Evolutionary conservation across 78 protist genomes (phyloP), one percentile per base, ranked within the genome.

Genomic region (Cavenderia fasciculata): DNA sequence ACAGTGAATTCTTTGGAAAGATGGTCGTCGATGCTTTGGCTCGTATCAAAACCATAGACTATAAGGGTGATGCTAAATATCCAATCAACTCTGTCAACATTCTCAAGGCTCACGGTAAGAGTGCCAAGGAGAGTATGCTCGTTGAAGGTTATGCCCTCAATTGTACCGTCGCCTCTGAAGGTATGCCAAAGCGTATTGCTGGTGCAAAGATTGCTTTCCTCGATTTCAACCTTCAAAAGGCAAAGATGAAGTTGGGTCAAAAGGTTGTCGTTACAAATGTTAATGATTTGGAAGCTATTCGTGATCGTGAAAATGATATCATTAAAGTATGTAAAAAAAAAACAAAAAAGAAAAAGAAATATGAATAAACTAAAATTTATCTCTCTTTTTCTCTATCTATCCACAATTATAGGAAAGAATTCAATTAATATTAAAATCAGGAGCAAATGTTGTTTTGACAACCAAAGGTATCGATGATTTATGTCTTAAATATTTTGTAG

Each of bases 371-470:
- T n/a, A n/a, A n/a, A n/a, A n/a, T n/a, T n/a, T n/a, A n/a, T n/a
- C n/a, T n/a, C n/a, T n/a, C n/a, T n/a, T n/a, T n/a, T n/a, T n/a
- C n/a, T n/a, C n/a, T n/a, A n/a, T n/a, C n/a, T n/a, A n/a, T n/a
- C n/a, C n/a, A n/a, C n/a, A n/a, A n/a, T n/a, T n/a, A n/a, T n/a
- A n/a, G 47, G 91, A 84, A 33, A 61, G 85, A n/a, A 92, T 97
- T 59, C 56, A 95, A 52, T 71, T 94, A 93, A 89, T 99, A 65
- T 27, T 99, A 31, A 92, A 96, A 34, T 74, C 99, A 0, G 99
- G 99, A 43, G 99, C 99, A 18, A 99, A 99, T 72, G 99, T 98
- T 56, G 75, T 99, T 27, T 92, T 99, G 27, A 97, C 99, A 31
- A 96, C 99, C 61, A 94, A 97, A 94, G 99, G 99, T 59, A 98